Evolutionary conservation across 305 asterid species (phyloP), one percentile per base, ranked within the genome.

Genomic region (Fraxinus albicans): DNA sequence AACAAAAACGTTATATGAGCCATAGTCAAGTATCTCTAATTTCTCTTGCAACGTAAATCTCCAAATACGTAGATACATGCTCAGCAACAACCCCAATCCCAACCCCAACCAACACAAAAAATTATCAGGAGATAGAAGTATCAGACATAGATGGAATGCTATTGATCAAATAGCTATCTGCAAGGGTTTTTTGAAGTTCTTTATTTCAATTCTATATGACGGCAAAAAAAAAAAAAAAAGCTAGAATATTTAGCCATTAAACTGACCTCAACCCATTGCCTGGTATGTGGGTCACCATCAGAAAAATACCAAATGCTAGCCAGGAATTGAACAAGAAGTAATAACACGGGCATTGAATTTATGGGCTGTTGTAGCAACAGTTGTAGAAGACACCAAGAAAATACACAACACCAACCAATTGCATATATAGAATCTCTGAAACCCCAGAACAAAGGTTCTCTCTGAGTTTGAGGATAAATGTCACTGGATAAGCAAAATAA

Each of bases 181-280:
- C 35, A 27, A 3, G 76, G 47, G 25, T 8, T 42, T 72, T 60
- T 19, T 38, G 33, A 77, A 76, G 36, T 79, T 79, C 25, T 67
- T 60, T 53, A 76, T 74, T 34, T 67, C 40, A 77, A 8, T 81
- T 21, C 73, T 73, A 50, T 44, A 29, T 73, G 74, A 35, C 76
- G 29, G 63, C 77, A 38, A 7, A 67, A 31, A 74, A 53, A 67
- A 31, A 74, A 53, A 65, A 55, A 29, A 15, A n/a, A 25, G 8
- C 81, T 36, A 12, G 78, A 74, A 76, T 77, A 79, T 31, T 77
- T 55, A 73, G 31, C 78, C 73, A 83, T 73, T 58, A 42, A 29
- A 89, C 97, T 87, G 80, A 95, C 99, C 97, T 95, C 93, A 86
- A 88, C 92, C 95, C 97, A 95, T 83, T 87, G 89, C 85, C 90